Conservation (phyloP, 257 asterid species). For the Pogostemon cablin region DNA sequence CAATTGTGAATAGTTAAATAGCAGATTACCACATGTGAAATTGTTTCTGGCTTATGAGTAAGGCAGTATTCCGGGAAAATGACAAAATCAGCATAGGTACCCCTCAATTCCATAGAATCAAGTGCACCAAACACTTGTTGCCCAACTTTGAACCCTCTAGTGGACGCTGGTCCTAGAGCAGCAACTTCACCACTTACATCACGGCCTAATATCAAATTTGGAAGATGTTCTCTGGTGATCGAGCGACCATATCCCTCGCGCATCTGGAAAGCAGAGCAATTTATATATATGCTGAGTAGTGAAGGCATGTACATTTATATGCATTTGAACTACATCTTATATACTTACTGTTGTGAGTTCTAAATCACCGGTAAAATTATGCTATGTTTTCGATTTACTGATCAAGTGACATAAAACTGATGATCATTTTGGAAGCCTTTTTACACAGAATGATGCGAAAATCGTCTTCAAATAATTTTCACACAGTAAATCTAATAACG, state of each 20-base stretch:
- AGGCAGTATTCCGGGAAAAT: conserved; percentile 86
- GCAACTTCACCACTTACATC: conserved; percentile 98
- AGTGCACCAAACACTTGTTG: conserved; percentile 97
- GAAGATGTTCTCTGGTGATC: conserved; percentile 38
- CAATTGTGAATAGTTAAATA: neutral
- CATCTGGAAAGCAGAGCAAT: conserved; percentile 57
- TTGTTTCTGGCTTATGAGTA: conserved; percentile 67
- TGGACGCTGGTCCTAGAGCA: conserved; percentile 75
- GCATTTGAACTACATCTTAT: neutral
- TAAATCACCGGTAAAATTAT: neutral
- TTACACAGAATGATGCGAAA: neutral
- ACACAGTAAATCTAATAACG: too few species aligned
- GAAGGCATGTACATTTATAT: too few species aligned
- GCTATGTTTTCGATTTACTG: too few species aligned
- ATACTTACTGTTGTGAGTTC: neutral
- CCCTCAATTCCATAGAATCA: conserved; percentile 98
- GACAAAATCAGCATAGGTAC: conserved; percentile 90
- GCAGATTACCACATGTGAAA: conserved; percentile 74
- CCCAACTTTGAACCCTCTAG: conserved; percentile 59
- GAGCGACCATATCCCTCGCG: conserved; percentile 98
- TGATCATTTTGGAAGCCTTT: neutral
- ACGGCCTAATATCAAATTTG: conserved; percentile 74
- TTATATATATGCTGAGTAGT: conserved; percentile 6
- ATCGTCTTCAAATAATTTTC: neutral
- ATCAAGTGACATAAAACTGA: too few species aligned